Conservation (phyloP, 768 basidiomycete species). For the Kwoniella europaea region DNA sequence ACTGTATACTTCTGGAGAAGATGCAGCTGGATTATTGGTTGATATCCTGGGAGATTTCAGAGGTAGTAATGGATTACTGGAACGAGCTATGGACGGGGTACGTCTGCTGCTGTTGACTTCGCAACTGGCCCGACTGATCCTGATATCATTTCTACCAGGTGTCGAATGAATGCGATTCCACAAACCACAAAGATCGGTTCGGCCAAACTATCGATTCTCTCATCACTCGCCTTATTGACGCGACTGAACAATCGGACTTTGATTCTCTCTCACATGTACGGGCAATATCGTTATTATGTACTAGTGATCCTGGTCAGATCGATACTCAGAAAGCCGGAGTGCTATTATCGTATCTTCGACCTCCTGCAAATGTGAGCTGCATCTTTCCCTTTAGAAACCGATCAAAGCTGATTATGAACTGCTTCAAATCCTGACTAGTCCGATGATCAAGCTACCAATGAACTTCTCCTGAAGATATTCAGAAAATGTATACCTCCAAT, state of each 20-base stretch:
- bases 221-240: constrained; percentile 88
- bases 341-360: constrained; percentile 77
- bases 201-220: constrained; percentile 79
- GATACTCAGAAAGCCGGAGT: constrained; percentile 81
- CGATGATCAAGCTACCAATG: constrained; percentile 82
- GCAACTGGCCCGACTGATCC: background rate
- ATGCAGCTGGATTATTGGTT: constrained; percentile 73
- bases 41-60: constrained; percentile 79
- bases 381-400: background rate
- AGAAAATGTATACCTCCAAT: constrained; percentile 80
- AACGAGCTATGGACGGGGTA: constrained; percentile 77
- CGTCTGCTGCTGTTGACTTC: constrained; percentile 2
- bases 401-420: background rate
- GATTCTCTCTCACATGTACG: constrained; percentile 45
- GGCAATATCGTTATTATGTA: constrained; percentile 42
- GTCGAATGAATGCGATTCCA: constrained; percentile 19
- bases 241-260: constrained; percentile 70
- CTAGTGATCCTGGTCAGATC: constrained; percentile 69
- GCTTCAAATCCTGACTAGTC: constrained; percentile 60
- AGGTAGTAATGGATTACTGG: constrained; percentile 80
- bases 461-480: constrained; percentile 88
- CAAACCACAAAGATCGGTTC: constrained; percentile 11
- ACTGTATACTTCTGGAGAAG: constrained; percentile 71
- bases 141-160: background rate
- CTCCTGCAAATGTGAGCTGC: constrained; percentile 38